Conservation (phyloP, 768 basidiomycete genomes). For the Postia placenta region DNA sequence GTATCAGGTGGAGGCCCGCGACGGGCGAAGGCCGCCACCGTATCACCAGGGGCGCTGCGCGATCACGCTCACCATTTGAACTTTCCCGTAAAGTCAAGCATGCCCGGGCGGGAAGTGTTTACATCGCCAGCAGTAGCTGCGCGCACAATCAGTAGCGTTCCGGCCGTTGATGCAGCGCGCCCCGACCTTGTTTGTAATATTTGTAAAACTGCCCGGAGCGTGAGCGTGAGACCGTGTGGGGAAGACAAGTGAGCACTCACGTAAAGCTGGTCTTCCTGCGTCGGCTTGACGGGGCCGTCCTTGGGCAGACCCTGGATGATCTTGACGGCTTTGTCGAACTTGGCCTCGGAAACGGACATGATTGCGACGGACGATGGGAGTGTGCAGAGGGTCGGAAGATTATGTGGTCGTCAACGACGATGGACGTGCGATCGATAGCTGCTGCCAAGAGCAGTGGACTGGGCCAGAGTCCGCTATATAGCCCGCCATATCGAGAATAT, state of each 20-base stretch:
- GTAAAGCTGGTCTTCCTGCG: conserved; percentile 67
- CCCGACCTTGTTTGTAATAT: conserved; percentile 86
- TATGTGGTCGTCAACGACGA: neutral
- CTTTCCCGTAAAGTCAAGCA: conserved; percentile 84
- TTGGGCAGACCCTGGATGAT: conserved; percentile 69
- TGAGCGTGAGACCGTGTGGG: neutral
- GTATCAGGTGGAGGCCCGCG: neutral
- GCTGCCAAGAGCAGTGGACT: neutral
- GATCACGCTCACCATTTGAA: conserved; percentile 70
- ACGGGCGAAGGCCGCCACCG: neutral
- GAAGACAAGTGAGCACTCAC: conserved; percentile 40
- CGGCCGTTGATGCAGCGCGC: conserved; percentile 6
- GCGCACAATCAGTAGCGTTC: neutral
- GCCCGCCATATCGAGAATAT: neutral
- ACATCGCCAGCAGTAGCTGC: conserved; percentile 72
- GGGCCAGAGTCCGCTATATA: neutral
- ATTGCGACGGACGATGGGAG: neutral
- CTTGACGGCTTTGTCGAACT: conserved; percentile 71
- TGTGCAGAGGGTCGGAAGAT: conserved; percentile 26
- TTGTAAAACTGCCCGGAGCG: conserved; percentile 71
- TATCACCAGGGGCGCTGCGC: conserved; percentile 3
- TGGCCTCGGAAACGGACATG: conserved; percentile 30
- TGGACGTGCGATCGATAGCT: neutral
- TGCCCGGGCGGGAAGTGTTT: conserved; percentile 56
- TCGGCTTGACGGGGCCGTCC: conserved; percentile 75